Conservation (phyloP, 257 asterid species). For the Dorcoceras hygrometricum region DNA sequence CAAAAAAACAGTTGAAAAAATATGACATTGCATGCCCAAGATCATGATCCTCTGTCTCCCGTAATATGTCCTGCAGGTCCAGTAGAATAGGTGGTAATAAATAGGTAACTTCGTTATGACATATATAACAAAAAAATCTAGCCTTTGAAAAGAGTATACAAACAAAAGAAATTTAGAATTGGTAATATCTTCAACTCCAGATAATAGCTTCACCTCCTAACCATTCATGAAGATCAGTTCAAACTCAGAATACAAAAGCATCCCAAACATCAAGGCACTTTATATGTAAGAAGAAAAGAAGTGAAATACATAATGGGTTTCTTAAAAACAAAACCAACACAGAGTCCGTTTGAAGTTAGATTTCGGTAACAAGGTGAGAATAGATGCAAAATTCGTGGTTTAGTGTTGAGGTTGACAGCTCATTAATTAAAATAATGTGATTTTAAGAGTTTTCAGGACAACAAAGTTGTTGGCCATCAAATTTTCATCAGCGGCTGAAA, state of each 20-base stretch:
- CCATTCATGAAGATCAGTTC: neutral
- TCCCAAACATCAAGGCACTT: neutral
- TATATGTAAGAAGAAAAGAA: neutral
- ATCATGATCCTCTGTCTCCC: slow-evolving; percentile 89
- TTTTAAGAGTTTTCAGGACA: neutral
- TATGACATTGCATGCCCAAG: slow-evolving; percentile 70
- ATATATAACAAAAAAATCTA: neutral
- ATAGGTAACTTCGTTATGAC: slow-evolving; percentile 7
- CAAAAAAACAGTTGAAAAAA: slow-evolving; percentile 73
- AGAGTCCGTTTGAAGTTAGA: neutral
- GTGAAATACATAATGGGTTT: neutral
- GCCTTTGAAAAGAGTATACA: neutral
- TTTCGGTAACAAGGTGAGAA: neutral
- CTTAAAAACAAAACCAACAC: neutral
- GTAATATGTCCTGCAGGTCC: slow-evolving; percentile 61
- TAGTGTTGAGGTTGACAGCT: neutral
- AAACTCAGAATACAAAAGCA: neutral
- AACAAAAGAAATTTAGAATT: neutral
- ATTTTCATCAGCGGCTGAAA: neutral
- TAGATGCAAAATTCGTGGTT: neutral
- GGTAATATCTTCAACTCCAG: slow-evolving; percentile 11
- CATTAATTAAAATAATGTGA: neutral
- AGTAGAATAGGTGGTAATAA: slow-evolving; percentile 4
- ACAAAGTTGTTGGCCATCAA: neutral
- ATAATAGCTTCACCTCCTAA: slow-evolving; percentile 9